Evolutionary conservation across 495 filamentous ascomycete genomes (phyloP).

Genomic region (Jackrogersella minutella): DNA sequence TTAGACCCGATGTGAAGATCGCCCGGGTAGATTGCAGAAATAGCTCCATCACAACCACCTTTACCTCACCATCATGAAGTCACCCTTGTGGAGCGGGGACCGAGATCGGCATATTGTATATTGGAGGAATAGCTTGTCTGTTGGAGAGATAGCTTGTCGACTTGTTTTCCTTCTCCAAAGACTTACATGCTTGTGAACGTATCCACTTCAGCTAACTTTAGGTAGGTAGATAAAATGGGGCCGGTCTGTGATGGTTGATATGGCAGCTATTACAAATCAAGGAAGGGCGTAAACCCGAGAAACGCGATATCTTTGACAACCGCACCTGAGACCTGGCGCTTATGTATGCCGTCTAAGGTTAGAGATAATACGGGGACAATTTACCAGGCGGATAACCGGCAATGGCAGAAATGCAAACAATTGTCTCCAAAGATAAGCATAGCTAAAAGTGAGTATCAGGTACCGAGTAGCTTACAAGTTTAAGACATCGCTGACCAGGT

Average conservation of each 20-base stretch:
- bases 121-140: background rate
- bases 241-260: slow-evolving; percentile 1
- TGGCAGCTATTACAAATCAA: background rate
- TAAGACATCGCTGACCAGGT: too few relatives aligned
- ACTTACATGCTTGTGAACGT: background rate
- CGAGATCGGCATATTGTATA: slow-evolving; percentile 13
- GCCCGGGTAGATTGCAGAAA: background rate
- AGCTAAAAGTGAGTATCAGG: too few relatives aligned
- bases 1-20: background rate
- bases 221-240: background rate
- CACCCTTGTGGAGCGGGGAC: background rate
- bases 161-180: background rate
- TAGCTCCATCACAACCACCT: too few relatives aligned
- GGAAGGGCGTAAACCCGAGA: background rate
- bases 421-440: too few relatives aligned
- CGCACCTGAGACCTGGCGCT: too few relatives aligned
- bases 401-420: too few relatives aligned
- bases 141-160: background rate
- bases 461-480: too few relatives aligned
- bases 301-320: background rate
- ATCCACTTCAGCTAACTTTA: slow-evolving; percentile 5
- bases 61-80: background rate
- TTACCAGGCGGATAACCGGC: too few relatives aligned
- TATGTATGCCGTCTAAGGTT: slow-evolving; percentile 19
- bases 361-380: too few relatives aligned